phyloP scores from a whole-genome alignment of 495 filamentous ascomycete species.

The Saxophila tyrrhenica region DNA sequence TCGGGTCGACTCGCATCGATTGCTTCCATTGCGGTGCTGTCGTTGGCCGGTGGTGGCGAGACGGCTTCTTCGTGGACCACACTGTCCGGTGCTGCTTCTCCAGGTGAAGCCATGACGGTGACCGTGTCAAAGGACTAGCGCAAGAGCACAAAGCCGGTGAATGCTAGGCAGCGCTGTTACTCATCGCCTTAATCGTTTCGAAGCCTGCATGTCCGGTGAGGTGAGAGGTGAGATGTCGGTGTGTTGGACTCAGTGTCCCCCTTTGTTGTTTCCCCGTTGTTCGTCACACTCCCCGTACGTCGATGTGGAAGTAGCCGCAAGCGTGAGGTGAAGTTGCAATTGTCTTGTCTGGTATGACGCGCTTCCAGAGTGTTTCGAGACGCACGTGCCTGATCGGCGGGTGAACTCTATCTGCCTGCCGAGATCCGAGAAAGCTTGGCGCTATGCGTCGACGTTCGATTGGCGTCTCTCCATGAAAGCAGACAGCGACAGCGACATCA shows the following conservation, averaged over 20 bases:
- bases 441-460: too few relatives aligned
- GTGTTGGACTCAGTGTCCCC: too few relatives aligned
- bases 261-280: too few relatives aligned
- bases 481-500: too few relatives aligned
- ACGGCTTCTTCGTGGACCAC: not conserved
- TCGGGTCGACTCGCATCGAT: not conserved
- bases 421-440: not conserved
- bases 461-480: too few relatives aligned
- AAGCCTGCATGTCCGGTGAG: not conserved
- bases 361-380: too few relatives aligned
- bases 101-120: not conserved
- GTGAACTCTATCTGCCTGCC: too few relatives aligned
- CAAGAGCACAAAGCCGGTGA: not conserved
- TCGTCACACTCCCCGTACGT: too few relatives aligned
- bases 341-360: too few relatives aligned
- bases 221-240: not conserved
- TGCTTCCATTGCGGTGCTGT: not conserved
- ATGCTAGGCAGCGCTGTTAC: not conserved
- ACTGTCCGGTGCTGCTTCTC: not conserved
- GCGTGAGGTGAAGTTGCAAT: too few relatives aligned
- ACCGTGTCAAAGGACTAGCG: not conserved
- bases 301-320: too few relatives aligned
- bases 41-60: not conserved
- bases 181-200: not conserved
- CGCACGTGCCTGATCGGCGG: too few relatives aligned